Conservation (phyloP, 306 rosid genomes). For the Castanopsis chinensis region DNA sequence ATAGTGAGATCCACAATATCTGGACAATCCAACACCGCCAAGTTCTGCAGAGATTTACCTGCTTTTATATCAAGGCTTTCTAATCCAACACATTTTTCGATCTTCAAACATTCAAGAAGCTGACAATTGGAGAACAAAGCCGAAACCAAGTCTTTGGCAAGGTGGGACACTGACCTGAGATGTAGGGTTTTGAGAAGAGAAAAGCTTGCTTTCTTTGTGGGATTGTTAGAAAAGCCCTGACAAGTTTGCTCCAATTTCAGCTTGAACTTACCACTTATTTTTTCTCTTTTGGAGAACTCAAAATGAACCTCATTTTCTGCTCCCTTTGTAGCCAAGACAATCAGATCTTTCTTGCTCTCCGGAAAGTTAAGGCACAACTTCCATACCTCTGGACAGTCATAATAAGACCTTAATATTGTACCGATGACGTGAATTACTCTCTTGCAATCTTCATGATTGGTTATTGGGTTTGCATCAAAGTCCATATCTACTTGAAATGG, state of each 20-base stretch:
- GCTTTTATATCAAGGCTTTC: neutral
- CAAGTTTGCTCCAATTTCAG: slow-evolving; percentile 1
- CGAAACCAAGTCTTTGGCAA: neutral
- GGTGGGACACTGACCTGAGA: slow-evolving; percentile 12
- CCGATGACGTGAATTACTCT: neutral
- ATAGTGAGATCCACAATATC: neutral
- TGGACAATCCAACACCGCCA: slow-evolving; percentile 23
- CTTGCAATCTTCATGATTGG: neutral
- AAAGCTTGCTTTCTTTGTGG: neutral
- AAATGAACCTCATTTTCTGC: slow-evolving; percentile 15
- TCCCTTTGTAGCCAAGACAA: slow-evolving; percentile 22
- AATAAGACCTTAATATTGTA: slow-evolving; percentile 10
- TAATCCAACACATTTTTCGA: slow-evolving; percentile 20
- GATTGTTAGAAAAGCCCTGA: no score
- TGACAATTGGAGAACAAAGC: slow-evolving; percentile 10
- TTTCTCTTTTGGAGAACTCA: neutral
- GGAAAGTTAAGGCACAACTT: neutral
- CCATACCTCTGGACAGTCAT: slow-evolving; percentile 5
- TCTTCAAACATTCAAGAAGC: slow-evolving; percentile 20
- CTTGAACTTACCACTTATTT: neutral
- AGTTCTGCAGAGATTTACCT: slow-evolving; percentile 1
- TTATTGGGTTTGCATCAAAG: neutral
- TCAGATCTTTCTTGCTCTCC: neutral
- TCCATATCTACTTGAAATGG: slow-evolving; percentile 12
- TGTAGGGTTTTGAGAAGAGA: slow-evolving; percentile 19